Base-by-base conservation (phyloP, 345 rosid species). In the Linum usitatissimum region DNA sequence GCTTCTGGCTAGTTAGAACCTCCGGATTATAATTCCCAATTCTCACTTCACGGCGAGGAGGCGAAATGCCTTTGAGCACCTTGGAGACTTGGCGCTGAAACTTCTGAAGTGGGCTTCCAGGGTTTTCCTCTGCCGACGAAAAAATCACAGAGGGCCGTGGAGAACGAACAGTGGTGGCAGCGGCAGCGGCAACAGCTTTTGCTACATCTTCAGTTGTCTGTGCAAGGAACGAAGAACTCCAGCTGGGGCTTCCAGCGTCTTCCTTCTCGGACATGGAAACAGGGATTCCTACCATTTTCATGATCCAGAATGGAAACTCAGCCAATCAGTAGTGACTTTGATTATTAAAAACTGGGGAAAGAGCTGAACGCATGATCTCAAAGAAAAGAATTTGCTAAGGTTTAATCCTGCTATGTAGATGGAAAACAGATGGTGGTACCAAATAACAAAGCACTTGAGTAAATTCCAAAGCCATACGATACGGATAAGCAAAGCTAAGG, bases 1-100 rank as follows among this genome's bases (percentile, higher is more conserved):
- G 95, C 84, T 92, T 92, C 73, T 84, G 98, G 84, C 84, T 86
- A 5, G 96, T 92, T 66, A 92, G 75, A 81, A 89, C 80, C 82
- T 92, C 98, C 12, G 96, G 98, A 76, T 92, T 92, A 64, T 89
- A 92, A 18, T 79, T 38, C 9, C 66, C 74, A 61, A 56, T 71
- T 70, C 73, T 89, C 38, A 73, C 80, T 75, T 84, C 85, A 15
- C 85, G 69, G 63, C 93, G 78, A 36, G 81, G 78, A 42, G 75
- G 63, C 4, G 91, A 79, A 60, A 92, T 80, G 72, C 86, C 91
- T 71, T 80, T 87, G 54, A 92, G 53, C 9, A 83, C 86, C 75
- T 77, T 87, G 0, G 87, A 19, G 23, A 89, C 73, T 20, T 81
- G 96, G 62, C 82, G 87, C 69, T 87, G 90, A 49, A 87, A 61